Base-by-base conservation (phyloP, 140 eudicot species). In the Oenanthe javanica region DNA sequence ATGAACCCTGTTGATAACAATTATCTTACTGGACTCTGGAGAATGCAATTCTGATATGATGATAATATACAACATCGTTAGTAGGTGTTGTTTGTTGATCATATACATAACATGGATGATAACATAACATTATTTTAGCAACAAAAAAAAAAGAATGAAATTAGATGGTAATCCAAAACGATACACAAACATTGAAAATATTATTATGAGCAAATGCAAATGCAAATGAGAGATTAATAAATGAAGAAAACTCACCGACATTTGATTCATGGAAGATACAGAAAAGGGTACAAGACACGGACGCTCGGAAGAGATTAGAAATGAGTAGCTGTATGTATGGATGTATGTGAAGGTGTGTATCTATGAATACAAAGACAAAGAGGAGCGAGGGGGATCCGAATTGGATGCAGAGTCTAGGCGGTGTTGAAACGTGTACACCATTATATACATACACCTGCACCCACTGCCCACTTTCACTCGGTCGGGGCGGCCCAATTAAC, bases 241-340 rank as follows among this genome's bases (percentile, higher is more conserved):
- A 75, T 23, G 0, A 5, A 23, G 59, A 14, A 25, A 48, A 75
- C 40, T 75, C 45, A 75, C 78, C 78, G 78, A 75, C 78, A 46
- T 75, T n/a, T 50, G 45, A 47, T 48, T 38, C 18, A 74, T 46
- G 14, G 9, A 74, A 72, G 49, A 72, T 43, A 12, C 16, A 72
- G 4, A 72, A 42, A 45, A 43, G 76, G 76, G 2, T 21, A 4
- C 0, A n/a, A 11, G 1, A 46, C 21, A 46, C 40, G 57, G 15
- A 43, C 31, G 31, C 52, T 72, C 6, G 5, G 51, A 9, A 72
- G 51, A 72, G 51, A 72, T 67, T 1, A 46, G 46, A 40, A 1
- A 71, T 15, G 27, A 38, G 75, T 38, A 36, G 46, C 42, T 61
- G 18, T 31, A 12, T 52, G 31, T 66, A 31, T 31, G 73, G 8